Percentiles rank a stretch among this genome's conserved stretches.
Evolutionary conservation across 2,329 filamentous ascomycete genomes (phyloP).

Genomic region (Fusarium hostae): DNA sequence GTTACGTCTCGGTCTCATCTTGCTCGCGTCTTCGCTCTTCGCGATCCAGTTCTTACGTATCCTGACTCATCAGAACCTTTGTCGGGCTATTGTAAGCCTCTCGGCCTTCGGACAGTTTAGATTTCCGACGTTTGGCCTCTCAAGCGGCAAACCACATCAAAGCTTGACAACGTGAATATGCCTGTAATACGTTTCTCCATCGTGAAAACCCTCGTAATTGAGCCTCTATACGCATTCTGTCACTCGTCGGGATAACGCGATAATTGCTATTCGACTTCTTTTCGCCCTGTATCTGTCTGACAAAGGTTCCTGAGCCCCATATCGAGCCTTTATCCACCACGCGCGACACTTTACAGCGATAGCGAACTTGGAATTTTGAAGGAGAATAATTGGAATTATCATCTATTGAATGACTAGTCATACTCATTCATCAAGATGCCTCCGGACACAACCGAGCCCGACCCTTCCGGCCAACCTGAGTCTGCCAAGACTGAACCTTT

Average conservation of each 20-base stretch:
- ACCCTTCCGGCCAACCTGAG: slow-evolving; percentile 28
- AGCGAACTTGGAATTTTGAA: neutral
- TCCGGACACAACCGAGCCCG: slow-evolving; percentile 39
- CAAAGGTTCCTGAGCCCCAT: neutral
- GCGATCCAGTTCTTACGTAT: neutral
- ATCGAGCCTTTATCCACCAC: neutral
- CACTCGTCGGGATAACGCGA: neutral
- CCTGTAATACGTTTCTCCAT: slow-evolving; percentile 8
- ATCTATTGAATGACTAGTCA: slow-evolving; percentile 27
- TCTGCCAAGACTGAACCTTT: slow-evolving; percentile 60
- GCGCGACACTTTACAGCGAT: neutral
- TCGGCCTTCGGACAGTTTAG: slow-evolving; percentile 43
- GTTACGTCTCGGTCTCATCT: neutral
- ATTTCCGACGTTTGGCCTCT: slow-evolving; percentile 29
- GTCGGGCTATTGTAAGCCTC: slow-evolving; percentile 35
- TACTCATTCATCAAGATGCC: slow-evolving; percentile 26
- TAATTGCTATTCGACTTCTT: neutral
- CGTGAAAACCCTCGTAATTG: slow-evolving; percentile 18
- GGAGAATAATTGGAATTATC: neutral
- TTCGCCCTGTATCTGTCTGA: neutral
- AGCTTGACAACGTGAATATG: slow-evolving; percentile 34
- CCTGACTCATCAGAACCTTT: slow-evolving; percentile 34
- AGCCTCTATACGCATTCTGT: neutral
- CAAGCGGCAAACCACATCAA: slow-evolving; percentile 26
- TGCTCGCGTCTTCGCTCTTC: slow-evolving; percentile 21